Evolutionary conservation across 495 filamentous ascomycete species (phyloP).

Genomic region (Rusavskia elegans): DNA sequence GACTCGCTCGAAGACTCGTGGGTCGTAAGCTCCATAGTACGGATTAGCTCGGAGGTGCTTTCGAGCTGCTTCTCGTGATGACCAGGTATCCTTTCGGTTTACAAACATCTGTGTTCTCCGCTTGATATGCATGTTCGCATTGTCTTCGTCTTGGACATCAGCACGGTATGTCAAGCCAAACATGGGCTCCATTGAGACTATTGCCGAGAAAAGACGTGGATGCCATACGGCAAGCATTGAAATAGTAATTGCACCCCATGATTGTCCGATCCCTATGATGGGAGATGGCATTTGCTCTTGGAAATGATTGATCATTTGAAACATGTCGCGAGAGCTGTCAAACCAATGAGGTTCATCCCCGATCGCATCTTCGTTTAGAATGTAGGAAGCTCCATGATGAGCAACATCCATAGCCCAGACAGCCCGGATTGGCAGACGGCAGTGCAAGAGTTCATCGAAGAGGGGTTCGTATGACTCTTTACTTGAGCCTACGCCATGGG

Average conservation of each 20-base stretch:
- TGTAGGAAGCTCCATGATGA: conserved; percentile 21
- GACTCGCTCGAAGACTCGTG: conserved; percentile 12
- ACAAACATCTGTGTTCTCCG: not conserved
- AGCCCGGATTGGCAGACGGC: conserved; percentile 20
- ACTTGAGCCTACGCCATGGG: conserved; percentile 29
- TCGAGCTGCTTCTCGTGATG: conserved; percentile 8
- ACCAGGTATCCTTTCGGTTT: conserved; percentile 10
- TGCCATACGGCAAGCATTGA: conserved; percentile 20
- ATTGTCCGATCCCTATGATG: conserved; percentile 31
- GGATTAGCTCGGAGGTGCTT: conserved; percentile 4
- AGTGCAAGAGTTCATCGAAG: conserved; percentile 24
- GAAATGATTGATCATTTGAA: conserved; percentile 32
- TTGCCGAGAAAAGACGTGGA: conserved; percentile 26
- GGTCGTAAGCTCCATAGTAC: conserved; percentile 12
- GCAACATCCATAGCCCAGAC: conserved; percentile 30
- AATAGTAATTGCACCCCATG: conserved; percentile 26
- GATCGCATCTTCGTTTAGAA: conserved; percentile 9
- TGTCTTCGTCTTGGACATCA: not conserved
- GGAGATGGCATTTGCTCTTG: conserved; percentile 28
- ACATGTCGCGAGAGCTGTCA: conserved; percentile 30
- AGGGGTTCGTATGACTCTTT: conserved; percentile 33
- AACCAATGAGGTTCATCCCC: conserved; percentile 23
- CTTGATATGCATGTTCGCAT: not conserved
- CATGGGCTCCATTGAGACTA: conserved; percentile 30
- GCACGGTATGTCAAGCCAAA: conserved; percentile 10